These are phyloP conservation scores for Neurospora sp. DNA, from an alignment of 495 filamentous ascomycete genomes.

Conservation along the genomic window DNA sequence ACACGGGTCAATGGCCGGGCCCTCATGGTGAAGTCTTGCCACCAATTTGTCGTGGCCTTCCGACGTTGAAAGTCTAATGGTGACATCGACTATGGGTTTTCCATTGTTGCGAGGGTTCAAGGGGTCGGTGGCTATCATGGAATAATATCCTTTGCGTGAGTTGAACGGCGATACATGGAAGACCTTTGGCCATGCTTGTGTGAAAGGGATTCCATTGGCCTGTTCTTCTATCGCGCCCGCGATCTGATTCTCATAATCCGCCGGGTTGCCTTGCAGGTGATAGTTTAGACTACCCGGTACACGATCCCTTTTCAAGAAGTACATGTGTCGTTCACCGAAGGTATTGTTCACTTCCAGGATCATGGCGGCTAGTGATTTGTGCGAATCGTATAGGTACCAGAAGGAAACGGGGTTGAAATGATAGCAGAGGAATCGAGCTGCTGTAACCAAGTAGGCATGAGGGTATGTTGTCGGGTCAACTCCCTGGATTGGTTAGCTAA, in stretches of 20 bases:
- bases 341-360: constrained; percentile 74
- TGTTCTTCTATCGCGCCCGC: background rate
- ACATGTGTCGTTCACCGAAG: constrained; percentile 60
- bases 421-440: constrained; percentile 58
- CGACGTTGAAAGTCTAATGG: constrained; percentile 46
- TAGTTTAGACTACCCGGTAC: background rate
- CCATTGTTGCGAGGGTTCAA: constrained; percentile 27
- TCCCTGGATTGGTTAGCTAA: constrained; percentile 27
- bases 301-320: constrained; percentile 36
- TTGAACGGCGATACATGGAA: constrained; percentile 73
- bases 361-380: constrained; percentile 50
- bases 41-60: constrained; percentile 45
- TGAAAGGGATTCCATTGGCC: constrained; percentile 22
- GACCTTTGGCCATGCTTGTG: constrained; percentile 50
- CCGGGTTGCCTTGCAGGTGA: background rate
- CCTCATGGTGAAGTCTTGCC: constrained; percentile 40
- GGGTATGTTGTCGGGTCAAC: constrained; percentile 43
- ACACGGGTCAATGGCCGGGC: constrained; percentile 37
- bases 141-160: constrained; percentile 50
- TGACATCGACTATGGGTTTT: constrained; percentile 36
- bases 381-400: constrained; percentile 63
- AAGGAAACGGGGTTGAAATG: constrained; percentile 70
- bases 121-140: constrained; percentile 44
- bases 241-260: constrained; percentile 1
- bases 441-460: constrained; percentile 58